phyloP scores from a whole-genome alignment of 176 grass and related monocot species.

The Musa acuminata region DNA sequence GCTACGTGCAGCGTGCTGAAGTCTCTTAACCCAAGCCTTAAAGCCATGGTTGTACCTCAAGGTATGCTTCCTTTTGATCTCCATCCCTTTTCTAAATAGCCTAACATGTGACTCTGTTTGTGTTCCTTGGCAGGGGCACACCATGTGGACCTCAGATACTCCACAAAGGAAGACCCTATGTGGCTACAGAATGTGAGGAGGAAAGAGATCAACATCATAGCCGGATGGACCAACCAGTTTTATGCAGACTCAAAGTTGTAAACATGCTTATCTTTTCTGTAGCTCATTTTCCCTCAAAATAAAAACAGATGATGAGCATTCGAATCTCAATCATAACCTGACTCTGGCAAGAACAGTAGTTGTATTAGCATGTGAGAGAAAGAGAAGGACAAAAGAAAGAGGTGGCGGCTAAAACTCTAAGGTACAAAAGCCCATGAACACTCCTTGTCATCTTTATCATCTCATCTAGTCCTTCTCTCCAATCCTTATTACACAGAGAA shows the following conservation, averaged over 20 bases:
- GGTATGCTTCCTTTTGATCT: conserved; percentile 13
- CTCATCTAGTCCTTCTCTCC: no score
- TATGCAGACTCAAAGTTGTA: conserved; percentile 18
- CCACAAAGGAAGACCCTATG: conserved; percentile 34
- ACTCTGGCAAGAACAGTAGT: no score
- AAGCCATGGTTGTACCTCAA: conserved; percentile 46
- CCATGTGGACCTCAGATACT: conserved; percentile 55
- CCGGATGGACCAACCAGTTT: conserved; percentile 35
- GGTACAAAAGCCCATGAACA: no score
- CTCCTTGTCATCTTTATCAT: no score
- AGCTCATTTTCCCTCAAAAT: no score
- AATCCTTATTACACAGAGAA: no score
- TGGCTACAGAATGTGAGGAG: conserved; percentile 40
- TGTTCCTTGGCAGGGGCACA: conserved; percentile 23
- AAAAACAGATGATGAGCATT: no score
- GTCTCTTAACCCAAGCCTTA: conserved; percentile 46
- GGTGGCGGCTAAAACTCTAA: no score
- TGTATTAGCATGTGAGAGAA: no score
- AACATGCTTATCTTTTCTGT: neutral
- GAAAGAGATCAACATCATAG: conserved; percentile 41
- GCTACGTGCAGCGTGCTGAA: conserved; percentile 33
- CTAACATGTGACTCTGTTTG: neutral
- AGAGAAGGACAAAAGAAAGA: no score
- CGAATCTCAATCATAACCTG: no score
- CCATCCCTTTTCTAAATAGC: neutral